Conservation (phyloP, 805 yeast species). For the Nakazawaea siamensis region DNA sequence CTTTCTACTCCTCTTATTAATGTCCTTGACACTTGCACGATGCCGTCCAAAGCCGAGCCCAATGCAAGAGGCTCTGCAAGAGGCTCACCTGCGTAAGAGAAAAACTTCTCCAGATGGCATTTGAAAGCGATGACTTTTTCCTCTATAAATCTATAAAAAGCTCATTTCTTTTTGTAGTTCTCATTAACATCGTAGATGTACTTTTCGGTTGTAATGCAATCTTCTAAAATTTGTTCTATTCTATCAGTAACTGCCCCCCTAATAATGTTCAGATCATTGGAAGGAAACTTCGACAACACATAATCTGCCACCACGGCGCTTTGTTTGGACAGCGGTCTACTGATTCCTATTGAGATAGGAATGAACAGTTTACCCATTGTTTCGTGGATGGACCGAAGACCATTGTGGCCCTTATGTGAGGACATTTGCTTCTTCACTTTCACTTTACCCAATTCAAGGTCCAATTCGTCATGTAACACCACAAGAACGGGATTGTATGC, state of each 20-base stretch:
- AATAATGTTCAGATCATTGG: constrained; percentile 34
- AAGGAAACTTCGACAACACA: constrained; percentile 50
- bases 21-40: too few relatives aligned
- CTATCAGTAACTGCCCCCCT: constrained; percentile 31
- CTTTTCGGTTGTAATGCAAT: constrained; percentile 20
- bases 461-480: constrained; percentile 75
- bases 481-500: constrained; percentile 34
- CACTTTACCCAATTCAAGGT: constrained; percentile 54
- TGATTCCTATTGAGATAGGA: constrained; percentile 75
- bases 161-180: neutral
- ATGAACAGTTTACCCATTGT: constrained; percentile 43
- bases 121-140: too few relatives aligned
- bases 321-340: constrained; percentile 43
- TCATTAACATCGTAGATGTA: constrained; percentile 18
- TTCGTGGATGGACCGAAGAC: constrained; percentile 51
- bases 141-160: too few relatives aligned
- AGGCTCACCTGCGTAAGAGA: too few relatives aligned
- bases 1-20: too few relatives aligned
- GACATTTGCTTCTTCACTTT: constrained; percentile 53
- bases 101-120: too few relatives aligned
- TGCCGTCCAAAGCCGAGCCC: too few relatives aligned
- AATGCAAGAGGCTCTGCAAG: too few relatives aligned
- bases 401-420: constrained; percentile 79
- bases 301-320: constrained; percentile 42
- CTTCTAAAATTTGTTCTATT: constrained; percentile 29